These are phyloP conservation scores for Leishmania mexicana DNA, from an alignment of 208 protist genomes.

Conservation along the genomic window DNA sequence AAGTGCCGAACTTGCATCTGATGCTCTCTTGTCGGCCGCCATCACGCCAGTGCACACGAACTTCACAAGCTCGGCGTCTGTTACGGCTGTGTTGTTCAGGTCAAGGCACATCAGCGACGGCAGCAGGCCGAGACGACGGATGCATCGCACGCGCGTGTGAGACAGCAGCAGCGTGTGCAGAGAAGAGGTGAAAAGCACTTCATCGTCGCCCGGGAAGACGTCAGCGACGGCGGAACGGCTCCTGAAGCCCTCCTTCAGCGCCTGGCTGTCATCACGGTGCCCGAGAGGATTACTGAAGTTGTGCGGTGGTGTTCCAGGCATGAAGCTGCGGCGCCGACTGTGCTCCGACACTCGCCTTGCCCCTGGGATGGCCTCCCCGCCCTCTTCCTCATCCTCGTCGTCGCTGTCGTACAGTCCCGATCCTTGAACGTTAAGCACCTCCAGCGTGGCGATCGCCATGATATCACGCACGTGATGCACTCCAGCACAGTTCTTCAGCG, in stretches of 20 bases:
- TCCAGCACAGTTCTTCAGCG: constrained; percentile 5
- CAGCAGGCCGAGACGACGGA: constrained; percentile 17
- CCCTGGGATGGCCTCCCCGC: not conserved
- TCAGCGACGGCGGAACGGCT: not conserved
- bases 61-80: constrained; percentile 15
- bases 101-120: constrained; percentile 19
- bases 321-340: not conserved
- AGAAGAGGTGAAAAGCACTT: constrained; percentile 2
- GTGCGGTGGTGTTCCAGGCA: not conserved
- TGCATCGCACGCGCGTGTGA: constrained; percentile 14
- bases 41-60: constrained; percentile 18
- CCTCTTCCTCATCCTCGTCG: not conserved
- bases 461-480: not conserved
- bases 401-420: constrained; percentile 4
- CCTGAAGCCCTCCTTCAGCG: not conserved
- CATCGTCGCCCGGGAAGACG: constrained; percentile 7
- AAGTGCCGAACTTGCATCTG: not conserved
- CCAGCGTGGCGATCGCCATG: constrained; percentile 3
- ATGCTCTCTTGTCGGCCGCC: not conserved
- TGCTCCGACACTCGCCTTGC: not conserved
- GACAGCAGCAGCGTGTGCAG: constrained; percentile 25
- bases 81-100: constrained; percentile 4
- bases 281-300: not conserved
- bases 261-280: not conserved
- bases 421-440: constrained; percentile 15